Conservation (phyloP, 1,139 yeast species). For the Eremothecium gossypii region DNA sequence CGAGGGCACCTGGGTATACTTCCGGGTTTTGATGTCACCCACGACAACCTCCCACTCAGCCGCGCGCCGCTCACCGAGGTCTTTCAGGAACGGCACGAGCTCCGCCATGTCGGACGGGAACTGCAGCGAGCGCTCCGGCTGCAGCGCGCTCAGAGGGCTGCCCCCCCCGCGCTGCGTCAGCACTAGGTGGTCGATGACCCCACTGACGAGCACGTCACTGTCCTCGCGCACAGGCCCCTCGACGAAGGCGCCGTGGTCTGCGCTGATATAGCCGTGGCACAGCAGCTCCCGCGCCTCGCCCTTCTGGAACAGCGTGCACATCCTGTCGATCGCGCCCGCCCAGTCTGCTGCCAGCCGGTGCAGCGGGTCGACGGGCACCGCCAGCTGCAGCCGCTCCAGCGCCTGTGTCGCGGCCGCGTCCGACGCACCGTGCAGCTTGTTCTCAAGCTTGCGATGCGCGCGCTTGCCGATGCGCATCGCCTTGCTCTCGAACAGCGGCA, state of each 20-base stretch:
- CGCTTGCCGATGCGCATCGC: constrained; percentile 34
- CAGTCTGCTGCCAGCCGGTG: constrained; percentile 31
- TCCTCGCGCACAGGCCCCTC: constrained; percentile 13
- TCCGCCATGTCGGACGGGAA: constrained; percentile 6
- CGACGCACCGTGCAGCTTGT: constrained; percentile 31
- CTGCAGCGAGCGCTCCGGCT: background rate
- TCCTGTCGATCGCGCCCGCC: constrained; percentile 31
- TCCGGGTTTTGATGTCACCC: constrained; percentile 55
- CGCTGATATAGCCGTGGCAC: constrained; percentile 44
- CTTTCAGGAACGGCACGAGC: constrained; percentile 4
- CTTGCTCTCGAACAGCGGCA: constrained; percentile 27
- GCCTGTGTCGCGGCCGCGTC: constrained; percentile 24
- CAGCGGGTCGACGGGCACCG: constrained; percentile 14
- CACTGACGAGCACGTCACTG: constrained; percentile 43
- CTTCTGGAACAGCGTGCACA: constrained; percentile 34
- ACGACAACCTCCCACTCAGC: constrained; percentile 28
- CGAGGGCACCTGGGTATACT: constrained; percentile 34
- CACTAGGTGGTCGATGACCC: constrained; percentile 48
- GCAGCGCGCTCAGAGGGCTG: constrained; percentile 11
- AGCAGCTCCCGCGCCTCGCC: constrained; percentile 56
- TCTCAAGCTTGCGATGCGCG: constrained; percentile 39
- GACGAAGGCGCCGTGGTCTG: constrained; percentile 26
- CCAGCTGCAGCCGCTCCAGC: constrained; percentile 18
- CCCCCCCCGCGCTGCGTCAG: constrained; percentile 10
- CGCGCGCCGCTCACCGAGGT: background rate